Base-by-base conservation (phyloP, 768 basidiomycete genomes). In the Serpula lacrymans region DNA sequence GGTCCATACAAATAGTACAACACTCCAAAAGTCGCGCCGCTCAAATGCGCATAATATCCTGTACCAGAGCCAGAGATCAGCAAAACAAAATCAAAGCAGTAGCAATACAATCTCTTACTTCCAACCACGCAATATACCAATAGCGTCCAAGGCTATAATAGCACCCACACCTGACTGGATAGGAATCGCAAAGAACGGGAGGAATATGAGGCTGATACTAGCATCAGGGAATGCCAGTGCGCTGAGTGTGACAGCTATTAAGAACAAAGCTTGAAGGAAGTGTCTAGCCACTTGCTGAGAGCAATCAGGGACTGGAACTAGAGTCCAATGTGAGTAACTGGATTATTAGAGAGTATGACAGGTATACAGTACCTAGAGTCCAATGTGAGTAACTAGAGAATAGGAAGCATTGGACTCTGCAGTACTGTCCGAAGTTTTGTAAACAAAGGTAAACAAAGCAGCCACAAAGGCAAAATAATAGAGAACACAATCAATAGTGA, bases 101-200 rank as follows among this genome's bases (percentile, higher is more conserved):
- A 17, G 18, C 4, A 3, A 29, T 22, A n/a, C 1, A 1, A 30
- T 34, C 0, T 69, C 84, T 53, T 49, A 91, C 89, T 70, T 79
- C 92, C 93, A 95, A 12, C 93, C 89, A 22, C 90, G 73, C 39
- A 86, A 52, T 5, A 81, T 67, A 12, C 91, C 92, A 16, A 94
- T 53, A 0, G 82, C 56, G 60, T 96, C 93, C 13, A 90, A 49
- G 23, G 75, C 47, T n/a, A 94, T 65, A 37, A 93, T 49, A 2
- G 78, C 83, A 4, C 75, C 75, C 12, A 92, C 82, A 23, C 85
- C 91, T 44, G 72, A 75, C 40, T 84, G 82, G n/a, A 94, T 91
- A 17, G 87, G 79, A 37, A 96, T 74, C 6, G 84, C 78, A 41
- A 84, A 72, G 32, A 77, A 73, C 0, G 92, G 89, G 6, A 88